Percentiles rank a stretch among this genome's conserved stretches.
Conservation (phyloP, 1,284 basidiomycete genomes). For the Trichosporon sp. region DNA sequence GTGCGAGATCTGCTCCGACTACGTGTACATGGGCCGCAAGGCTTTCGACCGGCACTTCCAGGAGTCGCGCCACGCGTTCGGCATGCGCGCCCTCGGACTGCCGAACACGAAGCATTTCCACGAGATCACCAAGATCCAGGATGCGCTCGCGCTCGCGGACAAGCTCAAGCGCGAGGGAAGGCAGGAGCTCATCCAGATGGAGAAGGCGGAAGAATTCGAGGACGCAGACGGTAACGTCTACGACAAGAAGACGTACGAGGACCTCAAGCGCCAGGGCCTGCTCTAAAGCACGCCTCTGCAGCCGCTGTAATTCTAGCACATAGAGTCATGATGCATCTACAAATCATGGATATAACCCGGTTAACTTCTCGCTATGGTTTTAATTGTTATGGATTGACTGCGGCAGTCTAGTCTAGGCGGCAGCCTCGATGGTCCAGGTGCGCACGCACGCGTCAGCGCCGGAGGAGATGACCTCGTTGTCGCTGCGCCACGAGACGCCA, state of each 20-base stretch:
- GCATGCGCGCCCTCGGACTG: conserved; percentile 94
- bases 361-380: background rate
- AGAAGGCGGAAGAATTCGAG: conserved; percentile 94
- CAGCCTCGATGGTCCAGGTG: conserved; percentile 61
- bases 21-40: conserved; percentile 82
- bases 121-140: conserved; percentile 95
- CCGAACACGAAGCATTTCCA: conserved; percentile 99
- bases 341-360: background rate
- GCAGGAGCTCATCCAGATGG: conserved; percentile 84
- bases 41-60: conserved; percentile 59
- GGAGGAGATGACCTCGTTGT: conserved; percentile 66
- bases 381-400: background rate
- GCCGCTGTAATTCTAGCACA: background rate
- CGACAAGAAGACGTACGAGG: conserved; percentile 55
- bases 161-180: conserved; percentile 92
- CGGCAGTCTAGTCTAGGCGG: conserved; percentile 2
- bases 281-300: conserved; percentile 36
- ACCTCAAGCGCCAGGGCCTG: conserved; percentile 55
- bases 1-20: conserved; percentile 97
- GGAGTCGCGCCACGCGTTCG: conserved; percentile 95
- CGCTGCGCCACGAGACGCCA: conserved; percentile 75
- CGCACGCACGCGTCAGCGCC: conserved; percentile 84
- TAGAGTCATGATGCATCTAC: conserved; percentile 6
- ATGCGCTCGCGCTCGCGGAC: conserved; percentile 90
- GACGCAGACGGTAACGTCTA: conserved; percentile 92